phyloP scores from a whole-genome alignment of 78 protist genomes.

The Carpediemonas membranifera region DNA sequence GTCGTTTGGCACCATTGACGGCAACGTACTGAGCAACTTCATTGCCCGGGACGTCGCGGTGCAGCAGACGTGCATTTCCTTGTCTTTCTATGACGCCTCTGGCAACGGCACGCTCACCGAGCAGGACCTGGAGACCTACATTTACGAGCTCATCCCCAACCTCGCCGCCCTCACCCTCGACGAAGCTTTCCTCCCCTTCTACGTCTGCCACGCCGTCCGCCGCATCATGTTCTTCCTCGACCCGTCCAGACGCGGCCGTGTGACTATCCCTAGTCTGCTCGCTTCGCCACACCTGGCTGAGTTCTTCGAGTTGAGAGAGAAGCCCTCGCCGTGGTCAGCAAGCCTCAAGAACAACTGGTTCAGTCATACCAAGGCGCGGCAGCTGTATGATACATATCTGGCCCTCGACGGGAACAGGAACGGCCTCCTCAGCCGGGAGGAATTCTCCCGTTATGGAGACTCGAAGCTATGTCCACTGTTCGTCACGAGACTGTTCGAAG shows the following conservation, averaged over 20 bases:
- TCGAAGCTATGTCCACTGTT: not conserved
- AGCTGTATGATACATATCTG: constrained; percentile 15
- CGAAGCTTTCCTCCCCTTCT: not conserved
- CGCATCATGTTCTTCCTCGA: constrained; percentile 33
- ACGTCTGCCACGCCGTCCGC: constrained; percentile 6
- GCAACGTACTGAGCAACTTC: too few relatives aligned
- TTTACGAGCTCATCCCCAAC: not conserved
- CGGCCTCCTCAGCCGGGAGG: constrained; percentile 30
- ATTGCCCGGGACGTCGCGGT: too few relatives aligned
- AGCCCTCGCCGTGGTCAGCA: not conserved
- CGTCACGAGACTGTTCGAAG: constrained; percentile 16
- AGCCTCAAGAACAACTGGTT: constrained; percentile 9
- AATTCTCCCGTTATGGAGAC: constrained; percentile 5
- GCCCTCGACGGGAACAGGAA: constrained; percentile 28
- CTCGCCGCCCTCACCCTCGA: not conserved
- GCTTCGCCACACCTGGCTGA: constrained; percentile 9
- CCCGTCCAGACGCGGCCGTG: constrained; percentile 15
- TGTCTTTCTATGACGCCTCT: not conserved
- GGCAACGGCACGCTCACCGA: not conserved
- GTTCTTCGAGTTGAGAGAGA: constrained; percentile 9
- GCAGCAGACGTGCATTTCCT: not conserved
- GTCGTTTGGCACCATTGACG: too few relatives aligned
- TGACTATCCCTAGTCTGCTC: not conserved
- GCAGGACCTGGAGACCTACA: not conserved
- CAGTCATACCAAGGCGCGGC: not conserved